phyloP scores from a whole-genome alignment of 2,329 filamentous ascomycete species.

The Neofusicoccum umdonicola region DNA sequence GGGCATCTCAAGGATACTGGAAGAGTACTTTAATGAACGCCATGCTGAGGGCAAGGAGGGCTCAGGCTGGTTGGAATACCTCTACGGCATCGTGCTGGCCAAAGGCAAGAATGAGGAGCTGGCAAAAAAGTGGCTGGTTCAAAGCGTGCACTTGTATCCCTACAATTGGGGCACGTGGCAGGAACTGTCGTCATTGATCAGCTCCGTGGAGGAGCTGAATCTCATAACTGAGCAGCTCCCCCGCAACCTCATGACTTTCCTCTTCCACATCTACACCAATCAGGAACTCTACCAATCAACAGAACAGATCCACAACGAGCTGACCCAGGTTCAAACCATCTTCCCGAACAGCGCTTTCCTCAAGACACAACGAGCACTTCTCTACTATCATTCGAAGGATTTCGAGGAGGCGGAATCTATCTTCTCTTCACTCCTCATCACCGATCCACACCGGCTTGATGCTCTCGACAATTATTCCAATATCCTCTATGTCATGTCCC shows the following conservation, averaged over 20 bases:
- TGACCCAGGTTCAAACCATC: slow-evolving; percentile 75
- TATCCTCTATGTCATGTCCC: slow-evolving; percentile 89
- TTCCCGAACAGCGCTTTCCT: slow-evolving; percentile 89
- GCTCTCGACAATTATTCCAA: slow-evolving; percentile 95
- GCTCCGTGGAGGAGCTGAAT: slow-evolving; percentile 78
- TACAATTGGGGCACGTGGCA: slow-evolving; percentile 99
- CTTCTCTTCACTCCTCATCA: slow-evolving; percentile 68
- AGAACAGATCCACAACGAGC: slow-evolving; percentile 67
- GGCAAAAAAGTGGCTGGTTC: slow-evolving; percentile 82
- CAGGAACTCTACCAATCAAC: slow-evolving; percentile 89
- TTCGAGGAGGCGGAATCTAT: slow-evolving; percentile 63
- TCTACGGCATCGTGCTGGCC: slow-evolving; percentile 86
- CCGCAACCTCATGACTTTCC: slow-evolving; percentile 86
- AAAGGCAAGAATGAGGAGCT: slow-evolving; percentile 87
- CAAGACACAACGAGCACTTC: slow-evolving; percentile 80
- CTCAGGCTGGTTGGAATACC: slow-evolving; percentile 91
- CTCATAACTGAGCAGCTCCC: slow-evolving; percentile 71
- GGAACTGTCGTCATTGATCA: slow-evolving; percentile 79
- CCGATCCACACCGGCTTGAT: slow-evolving; percentile 71
- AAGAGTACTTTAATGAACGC: slow-evolving; percentile 75
- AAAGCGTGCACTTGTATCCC: slow-evolving; percentile 82
- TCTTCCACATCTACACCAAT: slow-evolving; percentile 88
- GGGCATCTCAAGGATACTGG: slow-evolving; percentile 70
- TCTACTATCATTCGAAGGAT: slow-evolving; percentile 87
- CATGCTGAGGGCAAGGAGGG: slow-evolving; percentile 55